Evolutionary conservation across 371 early-diverging fungal genomes (phyloP).

Genomic region (Mortierella sp.): DNA sequence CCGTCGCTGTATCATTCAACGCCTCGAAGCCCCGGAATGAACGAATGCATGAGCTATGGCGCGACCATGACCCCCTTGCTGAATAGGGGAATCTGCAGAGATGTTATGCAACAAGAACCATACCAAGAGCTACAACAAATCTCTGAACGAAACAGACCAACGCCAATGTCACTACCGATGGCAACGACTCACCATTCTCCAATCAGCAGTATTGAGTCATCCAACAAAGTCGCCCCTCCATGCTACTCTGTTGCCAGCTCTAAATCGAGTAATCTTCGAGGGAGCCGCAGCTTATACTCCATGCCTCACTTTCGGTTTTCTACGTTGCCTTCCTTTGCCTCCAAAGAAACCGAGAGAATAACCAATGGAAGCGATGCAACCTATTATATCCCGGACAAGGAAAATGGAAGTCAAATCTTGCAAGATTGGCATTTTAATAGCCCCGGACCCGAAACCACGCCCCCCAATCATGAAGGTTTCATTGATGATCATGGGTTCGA

Average conservation of each 20-base stretch:
- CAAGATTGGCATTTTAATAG: not conserved
- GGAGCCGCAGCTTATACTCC: not conserved
- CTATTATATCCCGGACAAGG: not conserved
- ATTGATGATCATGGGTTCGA: not conserved
- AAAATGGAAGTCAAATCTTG: not conserved
- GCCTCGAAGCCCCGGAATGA: not conserved
- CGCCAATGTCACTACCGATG: not conserved
- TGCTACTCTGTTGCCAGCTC: not conserved
- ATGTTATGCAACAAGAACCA: not conserved
- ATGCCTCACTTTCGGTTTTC: not conserved
- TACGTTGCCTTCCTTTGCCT: not conserved
- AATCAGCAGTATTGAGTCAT: not conserved
- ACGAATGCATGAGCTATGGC: not conserved
- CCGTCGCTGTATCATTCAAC: not conserved
- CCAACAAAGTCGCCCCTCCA: not conserved
- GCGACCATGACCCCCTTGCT: not conserved
- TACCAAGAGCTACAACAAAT: not conserved
- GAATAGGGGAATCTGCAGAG: not conserved
- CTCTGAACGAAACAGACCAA: no score
- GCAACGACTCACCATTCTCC: not conserved
- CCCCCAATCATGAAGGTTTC: not conserved
- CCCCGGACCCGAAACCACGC: not conserved
- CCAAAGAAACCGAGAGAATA: not conserved
- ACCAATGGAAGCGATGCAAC: not conserved
- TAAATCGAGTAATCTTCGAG: not conserved